Conservation (phyloP, 768 basidiomycete species). For the Trametes cingulata region DNA sequence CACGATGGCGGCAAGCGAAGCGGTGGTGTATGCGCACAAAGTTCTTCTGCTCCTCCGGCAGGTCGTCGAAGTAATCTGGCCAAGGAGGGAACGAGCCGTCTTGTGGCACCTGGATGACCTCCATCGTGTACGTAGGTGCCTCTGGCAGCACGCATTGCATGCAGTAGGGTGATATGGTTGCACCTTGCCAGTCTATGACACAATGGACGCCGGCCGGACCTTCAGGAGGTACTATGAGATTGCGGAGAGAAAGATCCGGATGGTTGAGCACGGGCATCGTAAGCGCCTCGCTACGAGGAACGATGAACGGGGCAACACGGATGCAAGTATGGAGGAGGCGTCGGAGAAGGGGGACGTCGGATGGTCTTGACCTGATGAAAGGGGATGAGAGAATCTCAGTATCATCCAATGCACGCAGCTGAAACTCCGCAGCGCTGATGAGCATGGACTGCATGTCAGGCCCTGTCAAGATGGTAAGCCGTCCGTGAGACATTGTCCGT, state of each 20-base stretch:
- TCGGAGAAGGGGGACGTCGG: slow-evolving; percentile 8
- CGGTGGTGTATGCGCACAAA: slow-evolving; percentile 2
- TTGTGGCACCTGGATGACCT: background rate
- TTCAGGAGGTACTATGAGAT: slow-evolving; percentile 3
- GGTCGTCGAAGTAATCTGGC: slow-evolving; percentile 3
- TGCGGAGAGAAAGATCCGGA: slow-evolving; percentile 3
- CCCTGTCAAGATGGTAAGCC: background rate
- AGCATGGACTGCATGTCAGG: slow-evolving; percentile 10
- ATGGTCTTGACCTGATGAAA: background rate
- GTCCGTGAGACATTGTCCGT: background rate
- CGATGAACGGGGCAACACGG: slow-evolving; percentile 1
- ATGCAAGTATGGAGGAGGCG: slow-evolving; percentile 12
- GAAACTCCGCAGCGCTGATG: slow-evolving; percentile 3
- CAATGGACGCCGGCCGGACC: background rate
- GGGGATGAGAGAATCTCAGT: background rate
- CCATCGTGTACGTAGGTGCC: background rate
- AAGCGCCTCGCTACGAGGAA: background rate
- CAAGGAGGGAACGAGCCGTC: background rate
- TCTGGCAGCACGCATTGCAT: background rate
- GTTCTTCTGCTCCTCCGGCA: background rate
- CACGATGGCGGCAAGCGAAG: background rate
- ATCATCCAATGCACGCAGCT: background rate
- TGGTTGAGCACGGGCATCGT: slow-evolving; percentile 12
- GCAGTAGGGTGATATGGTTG: slow-evolving; percentile 4
- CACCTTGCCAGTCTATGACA: slow-evolving; percentile 13